Evolutionary conservation across 75 land plant genomes (phyloP), one percentile per base, ranked within the genome.

Genomic region (Cunninghamia lanceolata): DNA sequence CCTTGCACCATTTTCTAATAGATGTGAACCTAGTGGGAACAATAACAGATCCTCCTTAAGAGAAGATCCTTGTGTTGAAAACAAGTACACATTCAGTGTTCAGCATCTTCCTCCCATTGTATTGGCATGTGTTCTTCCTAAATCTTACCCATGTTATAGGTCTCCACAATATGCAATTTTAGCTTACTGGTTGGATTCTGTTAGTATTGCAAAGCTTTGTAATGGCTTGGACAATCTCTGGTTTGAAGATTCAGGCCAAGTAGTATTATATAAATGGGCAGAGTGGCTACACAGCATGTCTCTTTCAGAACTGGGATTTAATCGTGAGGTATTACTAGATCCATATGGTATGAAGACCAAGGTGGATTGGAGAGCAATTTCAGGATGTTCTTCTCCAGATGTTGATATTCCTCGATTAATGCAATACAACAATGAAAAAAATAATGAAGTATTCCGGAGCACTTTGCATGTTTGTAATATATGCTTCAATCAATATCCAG

Each of bases 261-360:
- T 95, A 59, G 91, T 95, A 54, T 84, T 96, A 66, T 98, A 93
- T 85, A 88, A 89, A 11, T 96, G 99, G 98, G 90, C 92, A 30
- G 96, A 96, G 73, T 98, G 96, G 96, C 87, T 96, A 42, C 93
- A 87, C 0, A 85, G 50, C 47, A 86, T 84, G 32, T 85, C 94
- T 34, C 93, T 96, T 50, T 78, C 93, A 82, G 87, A 92, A 85
- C 86, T 96, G 78, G 94, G 91, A n/a, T 90, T 89, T 82, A 76
- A 88, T 63, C 85, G 88, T 34, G 95, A 89, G 74, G 83, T 98
- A 28, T 85, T 89, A 52, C 89, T 96, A 85, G 94, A 89, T 84
- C 90, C 93, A 35, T 86, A 85, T 80, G 86, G 84, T 76, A 76
- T 82, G 53, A 15, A 54, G 63, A 43, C 76, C 40, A 40, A 34